These are phyloP conservation scores for Vanrija sp. DNA, from an alignment of 1,284 basidiomycete species.

Conservation along the genomic window DNA sequence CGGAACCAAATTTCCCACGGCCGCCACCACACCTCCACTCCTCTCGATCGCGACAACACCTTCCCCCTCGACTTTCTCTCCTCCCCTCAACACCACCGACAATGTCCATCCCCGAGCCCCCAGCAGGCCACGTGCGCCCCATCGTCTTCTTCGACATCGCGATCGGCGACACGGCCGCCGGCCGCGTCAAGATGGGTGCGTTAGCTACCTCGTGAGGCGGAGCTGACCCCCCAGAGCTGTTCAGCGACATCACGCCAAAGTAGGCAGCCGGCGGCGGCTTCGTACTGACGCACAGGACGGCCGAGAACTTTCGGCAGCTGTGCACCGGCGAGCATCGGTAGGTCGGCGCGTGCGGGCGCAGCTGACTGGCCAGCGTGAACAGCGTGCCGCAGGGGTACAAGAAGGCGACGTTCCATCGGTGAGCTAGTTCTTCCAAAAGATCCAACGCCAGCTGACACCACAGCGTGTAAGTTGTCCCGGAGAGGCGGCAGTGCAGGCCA, in stretches of 20 bases:
- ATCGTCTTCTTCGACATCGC: conserved; percentile 95
- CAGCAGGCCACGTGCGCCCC: conserved; percentile 57
- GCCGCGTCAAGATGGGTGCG: conserved; percentile 82
- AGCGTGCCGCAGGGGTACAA: conserved; percentile 85
- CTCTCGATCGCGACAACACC: not conserved
- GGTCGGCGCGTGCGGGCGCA: not conserved
- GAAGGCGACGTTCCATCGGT: conserved; percentile 86
- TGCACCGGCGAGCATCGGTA: conserved; percentile 94
- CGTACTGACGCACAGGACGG: conserved; percentile 59
- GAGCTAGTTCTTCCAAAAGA: conserved; percentile 24
- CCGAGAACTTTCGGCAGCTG: conserved; percentile 95
- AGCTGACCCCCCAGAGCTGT: conserved; percentile 30
- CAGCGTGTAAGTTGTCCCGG: conserved; percentile 12
- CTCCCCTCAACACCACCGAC: not conserved
- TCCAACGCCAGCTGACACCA: conserved; percentile 4
- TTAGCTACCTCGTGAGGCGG: not conserved
- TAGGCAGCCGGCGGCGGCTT: conserved; percentile 7
- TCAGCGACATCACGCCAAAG: conserved; percentile 46
- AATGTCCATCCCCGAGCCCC: conserved; percentile 40
- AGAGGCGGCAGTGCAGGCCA: not conserved
- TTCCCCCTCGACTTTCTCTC: not conserved
- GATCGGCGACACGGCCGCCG: conserved; percentile 91
- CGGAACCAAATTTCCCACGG: too few relatives aligned
- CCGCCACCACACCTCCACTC: not conserved
- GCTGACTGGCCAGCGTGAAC: conserved; percentile 60